Percentiles rank a stretch among this genome's conserved stretches.
Evolutionary conservation across 2,329 filamentous ascomycete species (phyloP).

Genomic region (Pyricularia grisea): DNA sequence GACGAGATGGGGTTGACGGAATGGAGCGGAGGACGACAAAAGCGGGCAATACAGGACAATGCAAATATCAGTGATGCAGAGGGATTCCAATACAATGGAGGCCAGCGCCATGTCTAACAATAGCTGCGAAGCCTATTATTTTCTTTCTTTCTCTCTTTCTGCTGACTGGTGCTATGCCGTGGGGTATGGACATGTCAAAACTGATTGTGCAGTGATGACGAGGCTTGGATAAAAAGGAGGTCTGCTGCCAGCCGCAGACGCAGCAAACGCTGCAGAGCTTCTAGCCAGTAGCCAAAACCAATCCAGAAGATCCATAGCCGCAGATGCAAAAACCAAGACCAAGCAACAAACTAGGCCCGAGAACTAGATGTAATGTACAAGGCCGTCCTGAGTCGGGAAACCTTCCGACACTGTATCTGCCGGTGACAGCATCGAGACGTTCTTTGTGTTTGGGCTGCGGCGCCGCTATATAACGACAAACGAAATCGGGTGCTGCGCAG

Average conservation of each 20-base stretch:
- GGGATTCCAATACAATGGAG: constrained; percentile 1
- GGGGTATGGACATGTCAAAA: not conserved
- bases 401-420: constrained; percentile 4
- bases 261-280: not conserved
- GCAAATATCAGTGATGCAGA: not conserved
- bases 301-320: not conserved
- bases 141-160: not conserved
- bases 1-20: not conserved
- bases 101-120: constrained; percentile 1
- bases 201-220: not conserved
- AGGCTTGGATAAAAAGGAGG: not conserved
- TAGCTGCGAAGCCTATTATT: constrained; percentile 2
- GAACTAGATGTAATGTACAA: constrained; percentile 7
- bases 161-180: not conserved
- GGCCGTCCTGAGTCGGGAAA: not conserved
- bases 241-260: not conserved
- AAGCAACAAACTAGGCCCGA: constrained; percentile 2
- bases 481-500: constrained; percentile 4
- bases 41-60: not conserved
- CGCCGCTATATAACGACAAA: constrained; percentile 6
- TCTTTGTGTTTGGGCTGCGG: constrained; percentile 3
- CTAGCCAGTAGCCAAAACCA: not conserved
- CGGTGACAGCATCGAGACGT: constrained; percentile 4
- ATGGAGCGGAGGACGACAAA: not conserved
- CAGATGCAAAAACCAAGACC: constrained; percentile 2